A percentile compares a stretch with the other conserved stretches of the same genome.
These are phyloP conservation scores for Wickerhamiella brachini DNA, from an alignment of 805 yeast species.

Conservation along the genomic window DNA sequence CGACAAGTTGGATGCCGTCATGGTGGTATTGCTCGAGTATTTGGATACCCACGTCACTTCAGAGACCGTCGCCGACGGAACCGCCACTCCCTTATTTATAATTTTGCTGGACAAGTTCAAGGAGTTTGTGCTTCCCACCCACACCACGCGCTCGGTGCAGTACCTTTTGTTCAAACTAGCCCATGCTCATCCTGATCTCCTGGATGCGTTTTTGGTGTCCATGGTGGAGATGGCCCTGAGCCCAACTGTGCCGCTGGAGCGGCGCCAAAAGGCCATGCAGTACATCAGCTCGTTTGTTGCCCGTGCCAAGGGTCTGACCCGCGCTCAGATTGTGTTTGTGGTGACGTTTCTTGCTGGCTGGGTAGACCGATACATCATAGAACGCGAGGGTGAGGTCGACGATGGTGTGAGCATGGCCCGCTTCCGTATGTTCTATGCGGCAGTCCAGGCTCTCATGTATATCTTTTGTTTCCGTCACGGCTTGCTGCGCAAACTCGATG, in stretches of 20 bases:
- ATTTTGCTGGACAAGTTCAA: conserved; percentile 65
- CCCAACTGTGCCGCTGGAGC: conserved; percentile 51
- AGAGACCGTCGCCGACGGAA: conserved; percentile 42
- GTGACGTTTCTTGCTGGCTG: conserved; percentile 72
- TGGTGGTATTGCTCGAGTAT: conserved; percentile 41
- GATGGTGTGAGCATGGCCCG: conserved; percentile 74
- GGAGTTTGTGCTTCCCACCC: conserved; percentile 78
- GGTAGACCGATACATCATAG: conserved; percentile 67
- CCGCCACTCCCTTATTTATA: conserved; percentile 55
- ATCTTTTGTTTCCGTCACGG: conserved; percentile 81
- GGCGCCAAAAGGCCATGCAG: conserved; percentile 79
- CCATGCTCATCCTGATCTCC: conserved; percentile 67
- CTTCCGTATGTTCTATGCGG: conserved; percentile 77
- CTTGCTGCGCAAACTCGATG: conserved; percentile 32
- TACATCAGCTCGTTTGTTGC: conserved; percentile 84
- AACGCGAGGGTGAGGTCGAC: conserved; percentile 72
- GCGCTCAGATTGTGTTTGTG: conserved; percentile 65
- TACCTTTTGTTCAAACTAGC: conserved; percentile 68
- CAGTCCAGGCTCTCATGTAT: conserved; percentile 79
- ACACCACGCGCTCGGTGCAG: conserved; percentile 78
- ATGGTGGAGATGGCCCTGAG: conserved; percentile 74
- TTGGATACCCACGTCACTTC: conserved; percentile 37
- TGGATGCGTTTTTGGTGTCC: conserved; percentile 72
- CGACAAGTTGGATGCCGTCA: conserved; percentile 56
- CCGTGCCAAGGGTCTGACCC: conserved; percentile 59